Evolutionary conservation across 495 filamentous ascomycete genomes (phyloP), one percentile per base, ranked within the genome.

Genomic region (Hypoxylon fragiforme): DNA sequence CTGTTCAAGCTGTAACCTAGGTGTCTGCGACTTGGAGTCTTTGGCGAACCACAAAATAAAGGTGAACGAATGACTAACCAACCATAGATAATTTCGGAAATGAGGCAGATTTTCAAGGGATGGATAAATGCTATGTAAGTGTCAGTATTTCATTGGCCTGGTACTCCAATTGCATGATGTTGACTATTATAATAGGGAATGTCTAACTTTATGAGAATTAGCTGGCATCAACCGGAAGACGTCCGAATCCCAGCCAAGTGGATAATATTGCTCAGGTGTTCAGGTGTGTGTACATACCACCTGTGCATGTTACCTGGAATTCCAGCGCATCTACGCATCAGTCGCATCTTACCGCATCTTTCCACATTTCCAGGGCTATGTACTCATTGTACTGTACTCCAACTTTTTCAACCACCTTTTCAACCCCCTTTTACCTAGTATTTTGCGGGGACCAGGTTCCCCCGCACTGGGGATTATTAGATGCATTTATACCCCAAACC

Each of bases 401-500:
- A 54, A 53, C 42, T 26, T 46, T 24, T 35, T n/a, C n/a, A n/a
- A n/a, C n/a, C n/a, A n/a, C n/a, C n/a, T n/a, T n/a, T n/a, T n/a
- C n/a, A n/a, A n/a, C n/a, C n/a, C n/a, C n/a, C n/a, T n/a, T n/a
- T n/a, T n/a, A n/a, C n/a, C n/a, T n/a, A n/a, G n/a, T 35, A 61
- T 40, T 44, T 51, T 55, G 57, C 57, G 57, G 57, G 38, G 57
- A 51, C 46, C 8, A 16, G 28, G 13, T 5, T 45, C 50, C 54
- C 54, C 54, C 54, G 47, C 54, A 58, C 24, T 34, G 54, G 54
- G 32, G 48, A n/a, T 41, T 18, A 13, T 19, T 16, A 32, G n/a
- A 43, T 44, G 15, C 40, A 7, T 34, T 50, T 28, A 53, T 47
- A 47, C 40, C 44, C 51, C 51, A 13, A 52, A 56, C 52, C 50